Evolutionary conservation across 1,284 basidiomycete species (phyloP), one percentile per base, ranked within the genome.

Genomic region (Prillingera fragicola): DNA sequence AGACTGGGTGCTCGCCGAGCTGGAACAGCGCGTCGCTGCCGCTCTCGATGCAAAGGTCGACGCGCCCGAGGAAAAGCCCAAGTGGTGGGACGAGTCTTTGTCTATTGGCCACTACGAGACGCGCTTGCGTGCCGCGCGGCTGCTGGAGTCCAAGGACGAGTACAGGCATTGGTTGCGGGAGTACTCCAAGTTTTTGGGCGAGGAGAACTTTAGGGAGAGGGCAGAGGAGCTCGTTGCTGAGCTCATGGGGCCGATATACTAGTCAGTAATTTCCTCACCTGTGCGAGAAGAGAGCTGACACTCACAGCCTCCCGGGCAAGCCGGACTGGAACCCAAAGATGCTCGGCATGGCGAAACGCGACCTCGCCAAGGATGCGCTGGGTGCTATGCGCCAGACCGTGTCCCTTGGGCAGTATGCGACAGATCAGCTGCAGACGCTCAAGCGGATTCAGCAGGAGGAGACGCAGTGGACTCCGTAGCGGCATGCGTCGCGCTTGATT

Each of bases 151-250:
- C 55, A 79, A 80, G n/a, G 70, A 74, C 35, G 90, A 95, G 70
- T 91, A 85, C 69, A 84, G 81, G 67, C 77, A 82, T 57, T 81
- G 80, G 46, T 63, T 94, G 55, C 57, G 82, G 43, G 59, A 80
- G 55, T 94, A 92, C 67, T 82, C 86, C 37, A 84, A 80, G 73
- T 82, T 79, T 69, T 75, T 95, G 35, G 86, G 82, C 26, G 85
- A 92, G 55, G 87, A 91, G 64, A 86, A 84, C 0, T 88, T 89
- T 66, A 75, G 80, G 50, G 83, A 75, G 23, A 87, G 89, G 62
- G 89, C 82, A 8, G 88, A 91, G 65, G 91, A 94, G 67, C 69
- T 96, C 41, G 78, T 91, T 37, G 82, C 78, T 63, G 90, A 92
- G 51, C 74, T 95, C 28, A 82, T 87, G 59, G 91, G 90, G 8